Conservation (phyloP, 768 basidiomycete species). For the Pisolithus marmoratus region DNA sequence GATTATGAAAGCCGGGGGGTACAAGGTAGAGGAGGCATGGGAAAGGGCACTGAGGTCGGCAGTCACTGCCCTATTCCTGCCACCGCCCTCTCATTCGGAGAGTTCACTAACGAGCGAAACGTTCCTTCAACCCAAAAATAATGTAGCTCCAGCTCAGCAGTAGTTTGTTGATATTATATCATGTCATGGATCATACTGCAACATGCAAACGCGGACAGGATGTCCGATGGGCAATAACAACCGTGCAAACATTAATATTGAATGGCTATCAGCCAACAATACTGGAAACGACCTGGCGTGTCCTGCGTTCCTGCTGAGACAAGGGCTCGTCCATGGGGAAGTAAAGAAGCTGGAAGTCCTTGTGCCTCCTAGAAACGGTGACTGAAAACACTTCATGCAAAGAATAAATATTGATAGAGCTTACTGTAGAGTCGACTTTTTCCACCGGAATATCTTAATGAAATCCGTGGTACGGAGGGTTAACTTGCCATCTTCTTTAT, state of each 20-base stretch:
- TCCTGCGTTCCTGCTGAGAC: conserved; percentile 42
- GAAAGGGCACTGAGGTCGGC: conserved; percentile 70
- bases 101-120: conserved; percentile 2
- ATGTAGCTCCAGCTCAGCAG: conserved; percentile 37
- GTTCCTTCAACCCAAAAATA: conserved; percentile 30
- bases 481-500: neutral
- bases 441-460: conserved; percentile 47
- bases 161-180: neutral
- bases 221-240: too few relatives aligned
- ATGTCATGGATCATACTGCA: neutral
- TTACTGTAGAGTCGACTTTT: conserved; percentile 37
- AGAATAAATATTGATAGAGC: conserved; percentile 14
- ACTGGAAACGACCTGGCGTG: conserved; percentile 51
- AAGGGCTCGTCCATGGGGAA: conserved; percentile 70
- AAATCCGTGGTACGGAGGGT: conserved; percentile 28
- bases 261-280: conserved; percentile 19
- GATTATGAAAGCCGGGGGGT: conserved; percentile 80
- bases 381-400: neutral
- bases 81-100: conserved; percentile 37
- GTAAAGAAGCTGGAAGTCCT: conserved; percentile 77
- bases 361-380: conserved; percentile 22
- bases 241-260: neutral
- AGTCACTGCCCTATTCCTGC: conserved; percentile 65
- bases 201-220: neutral
- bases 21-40: conserved; percentile 79